These are phyloP conservation scores for Dothideomycetidae sp. DNA, from an alignment of 2,329 filamentous ascomycete genomes.

Conservation along the genomic window DNA sequence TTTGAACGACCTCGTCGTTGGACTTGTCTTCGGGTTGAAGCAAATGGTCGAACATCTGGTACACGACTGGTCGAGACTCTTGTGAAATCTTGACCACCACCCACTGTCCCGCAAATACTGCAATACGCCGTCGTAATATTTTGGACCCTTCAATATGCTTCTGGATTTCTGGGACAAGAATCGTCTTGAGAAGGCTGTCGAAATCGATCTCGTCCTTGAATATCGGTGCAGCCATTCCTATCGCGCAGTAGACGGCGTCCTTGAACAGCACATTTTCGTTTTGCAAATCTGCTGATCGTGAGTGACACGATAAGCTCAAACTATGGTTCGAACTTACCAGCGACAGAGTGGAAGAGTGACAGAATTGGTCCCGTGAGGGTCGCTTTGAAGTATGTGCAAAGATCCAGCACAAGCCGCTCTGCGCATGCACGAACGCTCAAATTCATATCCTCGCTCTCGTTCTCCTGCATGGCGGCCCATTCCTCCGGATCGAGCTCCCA, in stretches of 20 bases:
- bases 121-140: slow-evolving; percentile 71
- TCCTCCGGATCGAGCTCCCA: slow-evolving; percentile 94
- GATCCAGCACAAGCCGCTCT: slow-evolving; percentile 83
- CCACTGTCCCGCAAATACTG: slow-evolving; percentile 84
- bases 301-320: not conserved
- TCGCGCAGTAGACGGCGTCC: slow-evolving; percentile 86
- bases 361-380: slow-evolving; percentile 67
- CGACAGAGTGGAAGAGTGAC: slow-evolving; percentile 66
- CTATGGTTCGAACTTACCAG: slow-evolving; percentile 37
- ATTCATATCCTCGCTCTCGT: slow-evolving; percentile 71
- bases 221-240: slow-evolving; percentile 71
- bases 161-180: slow-evolving; percentile 66
- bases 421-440: slow-evolving; percentile 86
- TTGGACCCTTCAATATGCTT: slow-evolving; percentile 53
- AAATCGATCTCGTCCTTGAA: slow-evolving; percentile 68
- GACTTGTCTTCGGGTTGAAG: slow-evolving; percentile 56
- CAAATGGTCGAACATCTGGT: slow-evolving; percentile 79
- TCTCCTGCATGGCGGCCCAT: slow-evolving; percentile 81
- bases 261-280: slow-evolving; percentile 66
- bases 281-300: slow-evolving; percentile 30
- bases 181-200: slow-evolving; percentile 59
- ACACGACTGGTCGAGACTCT: slow-evolving; percentile 57
- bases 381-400: slow-evolving; percentile 77
- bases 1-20: slow-evolving; percentile 83
- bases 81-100: slow-evolving; percentile 61